phyloP scores from a whole-genome alignment of 495 filamentous ascomycete species.

The Neurospora sp. region DNA sequence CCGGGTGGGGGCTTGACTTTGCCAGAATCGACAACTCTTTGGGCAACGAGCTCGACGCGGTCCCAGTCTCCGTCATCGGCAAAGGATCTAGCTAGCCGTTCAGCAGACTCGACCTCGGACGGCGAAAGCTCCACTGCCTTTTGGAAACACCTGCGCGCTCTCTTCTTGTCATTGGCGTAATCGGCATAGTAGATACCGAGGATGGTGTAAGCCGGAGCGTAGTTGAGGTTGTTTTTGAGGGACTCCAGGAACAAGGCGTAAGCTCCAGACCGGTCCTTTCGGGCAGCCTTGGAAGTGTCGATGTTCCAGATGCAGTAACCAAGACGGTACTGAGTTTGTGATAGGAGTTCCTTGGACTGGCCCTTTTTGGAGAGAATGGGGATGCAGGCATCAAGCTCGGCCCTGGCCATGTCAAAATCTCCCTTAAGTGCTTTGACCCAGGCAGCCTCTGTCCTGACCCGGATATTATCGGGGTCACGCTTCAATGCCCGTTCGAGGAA shows the following conservation, averaged over 20 bases:
- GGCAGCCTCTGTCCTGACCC: constrained; percentile 69
- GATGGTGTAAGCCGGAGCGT: constrained; percentile 83
- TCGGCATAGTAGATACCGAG: constrained; percentile 94
- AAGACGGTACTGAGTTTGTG: constrained; percentile 78
- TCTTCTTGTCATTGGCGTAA: constrained; percentile 72
- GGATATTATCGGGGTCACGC: constrained; percentile 59
- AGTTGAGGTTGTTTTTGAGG: constrained; percentile 79
- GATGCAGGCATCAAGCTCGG: constrained; percentile 61
- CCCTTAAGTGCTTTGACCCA: constrained; percentile 86
- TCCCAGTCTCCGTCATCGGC: constrained; percentile 92
- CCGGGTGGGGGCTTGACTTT: constrained; percentile 81
- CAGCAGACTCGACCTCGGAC: constrained; percentile 76
- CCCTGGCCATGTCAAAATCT: constrained; percentile 50
- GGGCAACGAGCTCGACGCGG: constrained; percentile 82
- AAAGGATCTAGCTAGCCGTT: constrained; percentile 74
- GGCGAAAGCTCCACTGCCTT: constrained; percentile 93
- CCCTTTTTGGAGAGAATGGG: constrained; percentile 39
- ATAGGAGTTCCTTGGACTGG: constrained; percentile 56
- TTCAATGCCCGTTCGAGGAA: constrained; percentile 66
- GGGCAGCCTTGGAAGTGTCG: constrained; percentile 54
- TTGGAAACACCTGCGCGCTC: constrained; percentile 85
- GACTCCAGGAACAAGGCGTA: constrained; percentile 77
- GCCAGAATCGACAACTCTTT: constrained; percentile 86
- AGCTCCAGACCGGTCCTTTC: constrained; percentile 62
- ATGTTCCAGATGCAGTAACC: constrained; percentile 83